Percentiles rank a stretch among this genome's conserved stretches.
phyloP scores from a whole-genome alignment of 1,284 basidiomycete species.

The Ganoderma multipileum region DNA sequence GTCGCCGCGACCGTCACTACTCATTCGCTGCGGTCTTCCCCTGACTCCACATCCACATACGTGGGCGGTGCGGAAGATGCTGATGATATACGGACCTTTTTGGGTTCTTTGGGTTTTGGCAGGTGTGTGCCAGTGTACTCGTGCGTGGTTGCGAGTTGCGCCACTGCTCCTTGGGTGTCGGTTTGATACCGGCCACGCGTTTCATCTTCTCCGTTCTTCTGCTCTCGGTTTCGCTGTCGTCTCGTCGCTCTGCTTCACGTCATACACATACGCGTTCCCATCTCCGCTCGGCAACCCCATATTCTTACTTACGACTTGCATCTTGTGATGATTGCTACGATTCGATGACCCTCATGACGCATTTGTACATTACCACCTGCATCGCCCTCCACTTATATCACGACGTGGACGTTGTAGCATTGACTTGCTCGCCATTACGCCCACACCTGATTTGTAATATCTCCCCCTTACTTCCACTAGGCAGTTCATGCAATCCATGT shows the following conservation, averaged over 20 bases:
- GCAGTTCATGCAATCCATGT: constrained; percentile 15
- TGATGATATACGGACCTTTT: constrained; percentile 22
- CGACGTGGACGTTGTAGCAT: constrained; percentile 35
- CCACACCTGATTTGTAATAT: constrained; percentile 22
- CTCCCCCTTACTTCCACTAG: background rate
- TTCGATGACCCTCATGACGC: constrained; percentile 32
- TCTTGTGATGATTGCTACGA: constrained; percentile 31
- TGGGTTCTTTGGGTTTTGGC: constrained; percentile 23
- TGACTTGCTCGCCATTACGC: constrained; percentile 24
- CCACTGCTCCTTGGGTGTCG: constrained; percentile 11
- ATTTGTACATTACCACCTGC: constrained; percentile 31
- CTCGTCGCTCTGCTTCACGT: constrained; percentile 20
- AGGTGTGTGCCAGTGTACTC: constrained; percentile 19
- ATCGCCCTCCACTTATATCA: constrained; percentile 14
- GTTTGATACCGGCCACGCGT: constrained; percentile 26
- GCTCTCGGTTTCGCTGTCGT: constrained; percentile 26
- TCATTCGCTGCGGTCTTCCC: constrained; percentile 1
- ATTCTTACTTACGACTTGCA: constrained; percentile 12
- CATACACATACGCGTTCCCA: constrained; percentile 16
- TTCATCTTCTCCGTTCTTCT: constrained; percentile 9
- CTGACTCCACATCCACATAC: background rate
- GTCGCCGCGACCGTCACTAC: background rate
- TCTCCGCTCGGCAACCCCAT: constrained; percentile 3
- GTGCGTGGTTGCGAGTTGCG: constrained; percentile 18
- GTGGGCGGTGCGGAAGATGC: constrained; percentile 3